phyloP scores from a whole-genome alignment of 768 basidiomycete species.

The Termitomyces sp. region DNA sequence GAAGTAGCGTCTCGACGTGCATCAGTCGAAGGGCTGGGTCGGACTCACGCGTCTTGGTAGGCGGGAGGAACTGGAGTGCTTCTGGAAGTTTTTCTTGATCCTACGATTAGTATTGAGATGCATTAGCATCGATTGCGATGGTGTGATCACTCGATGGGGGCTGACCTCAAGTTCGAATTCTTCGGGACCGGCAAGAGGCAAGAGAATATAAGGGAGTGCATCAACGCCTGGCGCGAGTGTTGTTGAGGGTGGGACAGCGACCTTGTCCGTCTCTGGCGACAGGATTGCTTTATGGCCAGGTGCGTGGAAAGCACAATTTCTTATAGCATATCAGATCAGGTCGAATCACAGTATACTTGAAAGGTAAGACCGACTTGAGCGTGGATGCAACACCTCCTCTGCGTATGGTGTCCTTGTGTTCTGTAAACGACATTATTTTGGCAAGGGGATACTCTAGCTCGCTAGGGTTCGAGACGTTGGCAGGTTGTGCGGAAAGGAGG shows the following conservation, averaged over 20 bases:
- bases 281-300: conserved; percentile 71
- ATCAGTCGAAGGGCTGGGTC: conserved; percentile 76
- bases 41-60: conserved; percentile 78
- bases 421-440: conserved; percentile 84
- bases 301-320: conserved; percentile 77
- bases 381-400: conserved; percentile 84
- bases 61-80: conserved; percentile 83
- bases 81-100: conserved; percentile 86
- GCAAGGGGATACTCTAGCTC: conserved; percentile 76
- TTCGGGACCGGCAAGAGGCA: conserved; percentile 92
- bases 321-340: conserved; percentile 24
- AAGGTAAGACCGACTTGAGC: conserved; percentile 62
- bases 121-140: neutral
- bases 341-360: neutral
- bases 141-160: neutral
- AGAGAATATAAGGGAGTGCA: conserved; percentile 77
- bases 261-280: conserved; percentile 53
- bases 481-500: conserved; percentile 68
- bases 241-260: conserved; percentile 59
- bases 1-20: conserved; percentile 84
- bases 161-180: conserved; percentile 87
- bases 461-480: conserved; percentile 42
- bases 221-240: conserved; percentile 72
- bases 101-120: conserved; percentile 30
- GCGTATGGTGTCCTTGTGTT: conserved; percentile 83